Conservation (phyloP, 2,329 filamentous ascomycete genomes). For the Rhexocercosporidium sp. region DNA sequence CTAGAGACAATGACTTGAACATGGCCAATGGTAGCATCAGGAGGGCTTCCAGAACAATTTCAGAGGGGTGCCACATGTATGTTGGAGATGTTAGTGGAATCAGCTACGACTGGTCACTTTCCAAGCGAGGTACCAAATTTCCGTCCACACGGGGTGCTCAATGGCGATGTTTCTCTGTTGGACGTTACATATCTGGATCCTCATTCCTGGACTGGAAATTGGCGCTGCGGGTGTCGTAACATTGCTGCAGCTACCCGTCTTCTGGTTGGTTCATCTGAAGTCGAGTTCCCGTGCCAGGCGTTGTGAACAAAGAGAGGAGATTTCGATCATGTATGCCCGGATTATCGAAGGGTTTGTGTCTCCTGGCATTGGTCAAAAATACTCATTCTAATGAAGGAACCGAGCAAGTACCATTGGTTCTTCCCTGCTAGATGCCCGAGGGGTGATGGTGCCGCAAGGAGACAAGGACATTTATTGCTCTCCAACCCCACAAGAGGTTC, state of each 20-base stretch:
- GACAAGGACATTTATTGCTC: neutral
- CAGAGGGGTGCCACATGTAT: neutral
- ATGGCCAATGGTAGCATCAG: neutral
- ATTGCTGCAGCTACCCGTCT: conserved; percentile 2
- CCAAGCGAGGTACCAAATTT: neutral
- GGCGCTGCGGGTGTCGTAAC: neutral
- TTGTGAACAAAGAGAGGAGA: neutral
- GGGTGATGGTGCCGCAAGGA: neutral
- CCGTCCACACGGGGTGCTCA: neutral
- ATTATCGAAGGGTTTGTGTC: neutral
- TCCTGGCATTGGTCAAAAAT: neutral
- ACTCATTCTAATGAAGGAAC: neutral
- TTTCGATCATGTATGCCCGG: neutral
- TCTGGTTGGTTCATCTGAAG: neutral
- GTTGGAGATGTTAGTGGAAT: neutral
- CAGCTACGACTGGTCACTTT: neutral
- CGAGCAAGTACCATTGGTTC: neutral
- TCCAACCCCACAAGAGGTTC: neutral
- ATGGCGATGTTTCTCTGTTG: conserved; percentile 5
- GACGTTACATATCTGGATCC: neutral
- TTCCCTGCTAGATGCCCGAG: neutral
- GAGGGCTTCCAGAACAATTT: neutral
- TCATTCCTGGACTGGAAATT: conserved; percentile 2
- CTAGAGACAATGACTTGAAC: neutral
- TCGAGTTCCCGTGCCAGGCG: neutral